Percentiles rank a stretch among this genome's conserved stretches.
Conservation (phyloP, 2,329 filamentous ascomycete genomes). For the Fusarium caatingaense region DNA sequence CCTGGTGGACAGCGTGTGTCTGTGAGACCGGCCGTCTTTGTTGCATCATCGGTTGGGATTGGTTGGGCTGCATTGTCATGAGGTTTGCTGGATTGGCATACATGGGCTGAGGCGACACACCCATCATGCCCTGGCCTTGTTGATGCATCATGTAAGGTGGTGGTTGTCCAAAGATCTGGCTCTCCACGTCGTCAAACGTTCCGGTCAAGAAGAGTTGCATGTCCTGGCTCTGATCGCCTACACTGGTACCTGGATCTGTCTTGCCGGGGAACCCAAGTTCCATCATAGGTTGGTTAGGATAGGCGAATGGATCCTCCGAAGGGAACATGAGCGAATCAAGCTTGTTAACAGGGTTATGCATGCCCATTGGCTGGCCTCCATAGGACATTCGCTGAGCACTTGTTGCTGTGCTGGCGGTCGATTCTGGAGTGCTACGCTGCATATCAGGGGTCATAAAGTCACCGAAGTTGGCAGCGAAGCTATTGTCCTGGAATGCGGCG, state of each 20-base stretch:
- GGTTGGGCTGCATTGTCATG: constrained; percentile 55
- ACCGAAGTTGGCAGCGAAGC: constrained; percentile 55
- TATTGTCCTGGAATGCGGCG: constrained; percentile 50
- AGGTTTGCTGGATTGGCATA: constrained; percentile 56
- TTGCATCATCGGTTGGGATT: constrained; percentile 41
- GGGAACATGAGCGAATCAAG: constrained; percentile 85
- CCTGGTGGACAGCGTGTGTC: constrained; percentile 42
- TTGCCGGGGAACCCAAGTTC: constrained; percentile 60
- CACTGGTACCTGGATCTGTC: constrained; percentile 49
- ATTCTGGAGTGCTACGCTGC: constrained; percentile 57
- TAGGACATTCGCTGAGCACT: constrained; percentile 54
- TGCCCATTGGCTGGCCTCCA: constrained; percentile 48
- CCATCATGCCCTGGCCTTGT: constrained; percentile 57
- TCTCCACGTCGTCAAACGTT: constrained; percentile 74
- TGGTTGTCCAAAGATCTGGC: constrained; percentile 76
- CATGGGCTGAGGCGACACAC: constrained; percentile 56
- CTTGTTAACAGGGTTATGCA: constrained; percentile 68
- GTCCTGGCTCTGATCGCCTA: constrained; percentile 51
- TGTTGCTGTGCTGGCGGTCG: constrained; percentile 54
- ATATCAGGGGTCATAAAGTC: constrained; percentile 61
- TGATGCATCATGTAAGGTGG: constrained; percentile 74
- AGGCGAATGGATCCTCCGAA: constrained; percentile 80
- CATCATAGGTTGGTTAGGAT: constrained; percentile 81
- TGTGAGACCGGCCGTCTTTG: constrained; percentile 41
- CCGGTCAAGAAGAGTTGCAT: constrained; percentile 64